These are phyloP conservation scores for Thermoascus crustaceus DNA, from an alignment of 2,329 filamentous ascomycete species.

Conservation along the genomic window DNA sequence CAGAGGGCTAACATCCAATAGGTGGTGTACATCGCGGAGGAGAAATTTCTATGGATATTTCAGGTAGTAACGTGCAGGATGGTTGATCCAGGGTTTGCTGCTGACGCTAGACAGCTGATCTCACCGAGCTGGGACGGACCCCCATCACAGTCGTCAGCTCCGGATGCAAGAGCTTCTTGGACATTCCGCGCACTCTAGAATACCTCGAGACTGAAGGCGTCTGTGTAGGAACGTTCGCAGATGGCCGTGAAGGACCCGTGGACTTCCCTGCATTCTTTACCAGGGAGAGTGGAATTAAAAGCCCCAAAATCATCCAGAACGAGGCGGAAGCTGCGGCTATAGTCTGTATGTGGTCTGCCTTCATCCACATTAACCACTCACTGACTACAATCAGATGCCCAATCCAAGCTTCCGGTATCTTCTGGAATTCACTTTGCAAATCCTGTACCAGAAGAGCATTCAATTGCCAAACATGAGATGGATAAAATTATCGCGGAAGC, in stretches of 20 bases:
- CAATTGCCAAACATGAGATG: conserved; percentile 64
- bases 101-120: conserved; percentile 54
- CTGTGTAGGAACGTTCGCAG: conserved; percentile 79
- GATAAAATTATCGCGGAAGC: conserved; percentile 60
- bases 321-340: conserved; percentile 84
- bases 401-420: conserved; percentile 61
- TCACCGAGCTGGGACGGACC: conserved; percentile 87
- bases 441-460: conserved; percentile 64
- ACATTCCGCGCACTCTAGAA: conserved; percentile 84
- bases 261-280: conserved; percentile 94
- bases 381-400: conserved; percentile 49
- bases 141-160: conserved; percentile 80
- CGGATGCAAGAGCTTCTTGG: conserved; percentile 93
- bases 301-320: conserved; percentile 64
- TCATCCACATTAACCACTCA: conserved; percentile 4
- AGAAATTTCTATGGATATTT: conserved; percentile 82
- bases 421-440: conserved; percentile 85
- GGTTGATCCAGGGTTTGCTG: neutral
- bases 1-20: conserved; percentile 14
- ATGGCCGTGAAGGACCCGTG: conserved; percentile 62
- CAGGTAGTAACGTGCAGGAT: conserved; percentile 32
- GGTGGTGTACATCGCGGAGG: conserved; percentile 86
- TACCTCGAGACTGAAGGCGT: conserved; percentile 64
- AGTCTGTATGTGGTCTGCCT: conserved; percentile 42
- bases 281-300: conserved; percentile 72